Evolutionary conservation across 306 rosid species (phyloP), one percentile per base, ranked within the genome.

Genomic region (Trichosanthes cucumerina): DNA sequence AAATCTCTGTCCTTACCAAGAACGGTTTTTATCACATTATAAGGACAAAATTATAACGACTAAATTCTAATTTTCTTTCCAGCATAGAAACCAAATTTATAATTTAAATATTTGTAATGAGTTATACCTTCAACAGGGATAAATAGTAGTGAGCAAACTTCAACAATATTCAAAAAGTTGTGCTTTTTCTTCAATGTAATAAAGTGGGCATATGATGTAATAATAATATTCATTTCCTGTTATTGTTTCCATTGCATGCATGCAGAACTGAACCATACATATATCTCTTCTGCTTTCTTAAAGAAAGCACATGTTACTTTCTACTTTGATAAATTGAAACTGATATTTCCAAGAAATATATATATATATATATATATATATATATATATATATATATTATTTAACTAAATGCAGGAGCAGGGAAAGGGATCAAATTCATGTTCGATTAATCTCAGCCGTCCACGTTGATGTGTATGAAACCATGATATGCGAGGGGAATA

Each of bases 401-500:
- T 13, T 49, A 49, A 49, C 14, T 13, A 68, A 38, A 68, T 68
- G 75, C 10, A 38, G 14, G 75, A 16, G 50, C 50, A 38, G 76
- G 36, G 56, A 14, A 43, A 23, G 36, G 56, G 56, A 44, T 70
- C 38, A 21, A 31, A 44, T 70, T 70, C 38, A 69, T 69, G 76
- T 69, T 69, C 54, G 36, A 72, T 72, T 36, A 72, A 47, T 72
- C 77, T 72, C 24, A 72, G 77, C 77, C 77, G 77, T 72, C 77
- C 77, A 72, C 77, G 65, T 76, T 54, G 64, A 76, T 19, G 60
- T 46, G 46, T 26, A 74, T 74, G 44, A 70, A n/a, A 70, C 19
- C 18, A 70, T 0, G n/a, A 70, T 50, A 36, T 46, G 23, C 9
- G n/a, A 46, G 24, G 50, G 49, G 47, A 76, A 56, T 56, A 52